Evolutionary conservation across 1,284 basidiomycete species (phyloP).

Genomic region (Sanghuangporus sanghuang): DNA sequence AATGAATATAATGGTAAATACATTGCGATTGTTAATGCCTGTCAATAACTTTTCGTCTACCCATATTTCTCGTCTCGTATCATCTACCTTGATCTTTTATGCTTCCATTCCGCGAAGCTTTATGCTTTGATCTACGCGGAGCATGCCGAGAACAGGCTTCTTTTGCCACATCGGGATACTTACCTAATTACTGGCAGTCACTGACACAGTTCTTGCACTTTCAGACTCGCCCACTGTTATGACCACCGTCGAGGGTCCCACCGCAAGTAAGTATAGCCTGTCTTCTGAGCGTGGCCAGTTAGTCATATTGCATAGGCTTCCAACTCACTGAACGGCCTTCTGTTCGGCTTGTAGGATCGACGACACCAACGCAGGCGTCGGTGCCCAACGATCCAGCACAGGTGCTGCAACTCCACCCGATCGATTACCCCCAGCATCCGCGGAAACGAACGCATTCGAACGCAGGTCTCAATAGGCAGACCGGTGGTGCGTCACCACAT

Average conservation of each 20-base stretch:
- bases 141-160: background rate
- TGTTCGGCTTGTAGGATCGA: constrained; percentile 42
- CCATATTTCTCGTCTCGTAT: background rate
- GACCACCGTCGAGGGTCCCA: background rate
- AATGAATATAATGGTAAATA: constrained; percentile 10
- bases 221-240: background rate
- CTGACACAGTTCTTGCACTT: background rate
- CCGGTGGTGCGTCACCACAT: background rate
- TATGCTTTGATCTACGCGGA: constrained; percentile 5
- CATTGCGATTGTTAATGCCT: background rate
- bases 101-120: constrained; percentile 8
- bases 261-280: background rate
- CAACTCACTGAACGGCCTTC: constrained; percentile 49
- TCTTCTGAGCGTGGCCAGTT: background rate
- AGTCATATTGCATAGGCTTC: constrained; percentile 1
- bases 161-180: background rate
- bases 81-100: background rate
- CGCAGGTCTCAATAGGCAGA: constrained; percentile 1
- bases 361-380: constrained; percentile 26
- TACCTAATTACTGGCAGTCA: background rate
- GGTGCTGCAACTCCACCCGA: constrained; percentile 19
- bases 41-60: background rate
- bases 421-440: constrained; percentile 12
- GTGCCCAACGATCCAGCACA: constrained; percentile 20
- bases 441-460: constrained; percentile 9